A percentile compares a stretch with the other conserved stretches of the same genome.
phyloP scores from a whole-genome alignment of 2,329 filamentous ascomycete genomes.

The Curvularia verruculosa region DNA sequence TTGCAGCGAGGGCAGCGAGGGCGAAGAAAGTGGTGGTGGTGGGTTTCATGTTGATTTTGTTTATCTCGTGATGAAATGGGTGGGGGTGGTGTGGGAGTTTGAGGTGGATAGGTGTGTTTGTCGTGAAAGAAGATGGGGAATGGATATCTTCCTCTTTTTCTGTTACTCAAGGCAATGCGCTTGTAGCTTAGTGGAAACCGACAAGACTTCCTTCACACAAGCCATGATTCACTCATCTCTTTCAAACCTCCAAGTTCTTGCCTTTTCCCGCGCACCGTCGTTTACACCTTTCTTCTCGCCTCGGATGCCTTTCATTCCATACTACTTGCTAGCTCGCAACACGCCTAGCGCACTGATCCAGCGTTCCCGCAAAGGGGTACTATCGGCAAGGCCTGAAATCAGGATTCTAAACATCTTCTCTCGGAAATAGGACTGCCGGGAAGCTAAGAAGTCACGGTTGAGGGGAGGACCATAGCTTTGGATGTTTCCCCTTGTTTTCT shows the following conservation, averaged over 20 bases:
- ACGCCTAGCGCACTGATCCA: neutral
- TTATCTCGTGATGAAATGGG: neutral
- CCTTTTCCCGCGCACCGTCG: neutral
- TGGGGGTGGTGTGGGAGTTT: neutral
- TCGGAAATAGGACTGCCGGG: neutral
- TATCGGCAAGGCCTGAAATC: neutral
- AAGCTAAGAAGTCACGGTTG: neutral
- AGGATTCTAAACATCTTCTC: neutral
- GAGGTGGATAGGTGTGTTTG: neutral
- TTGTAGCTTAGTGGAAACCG: neutral
- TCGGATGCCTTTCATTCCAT: neutral
- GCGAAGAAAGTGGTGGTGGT: neutral
- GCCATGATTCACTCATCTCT: neutral
- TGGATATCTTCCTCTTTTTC: neutral
- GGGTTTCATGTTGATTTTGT: slow-evolving; percentile 4
- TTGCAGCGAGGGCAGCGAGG: neutral
- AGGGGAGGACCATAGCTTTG: neutral
- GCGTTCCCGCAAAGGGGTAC: neutral
- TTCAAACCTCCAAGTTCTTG: neutral
- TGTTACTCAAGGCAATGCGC: too few relatives aligned
- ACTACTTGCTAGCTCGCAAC: neutral
- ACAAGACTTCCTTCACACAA: neutral
- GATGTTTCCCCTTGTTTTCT: neutral
- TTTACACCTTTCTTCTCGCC: neutral
- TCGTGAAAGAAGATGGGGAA: neutral